Percentiles rank a stretch among this genome's conserved stretches.
Conservation (phyloP, 2,329 filamentous ascomycete genomes). For the Colletotrichum lini region DNA sequence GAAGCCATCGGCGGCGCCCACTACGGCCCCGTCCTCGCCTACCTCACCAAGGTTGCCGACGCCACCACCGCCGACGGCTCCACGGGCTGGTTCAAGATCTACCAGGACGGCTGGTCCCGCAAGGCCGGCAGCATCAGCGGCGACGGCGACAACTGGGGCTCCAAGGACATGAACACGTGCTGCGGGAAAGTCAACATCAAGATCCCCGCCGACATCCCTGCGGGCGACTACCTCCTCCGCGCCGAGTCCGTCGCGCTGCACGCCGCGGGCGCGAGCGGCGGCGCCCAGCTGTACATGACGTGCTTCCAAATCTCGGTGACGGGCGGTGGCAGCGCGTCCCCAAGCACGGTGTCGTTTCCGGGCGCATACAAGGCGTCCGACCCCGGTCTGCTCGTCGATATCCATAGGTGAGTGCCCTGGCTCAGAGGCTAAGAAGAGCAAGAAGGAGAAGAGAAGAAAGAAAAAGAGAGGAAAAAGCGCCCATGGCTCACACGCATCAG, state of each 20-base stretch:
- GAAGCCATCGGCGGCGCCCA: conserved; percentile 68
- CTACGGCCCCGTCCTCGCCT: conserved; percentile 64
- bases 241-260: conserved; percentile 70
- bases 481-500: background rate
- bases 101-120: conserved; percentile 54
- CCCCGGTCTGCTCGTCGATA: conserved; percentile 63
- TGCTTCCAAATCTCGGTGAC: conserved; percentile 48
- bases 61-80: conserved; percentile 60
- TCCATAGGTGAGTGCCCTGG: conserved; percentile 52
- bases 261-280: conserved; percentile 52
- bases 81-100: conserved; percentile 67
- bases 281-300: conserved; percentile 56
- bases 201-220: conserved; percentile 61
- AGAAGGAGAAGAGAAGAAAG: no score
- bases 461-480: no score
- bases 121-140: conserved; percentile 54
- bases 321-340: conserved; percentile 46
- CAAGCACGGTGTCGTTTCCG: conserved; percentile 44
- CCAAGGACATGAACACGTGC: conserved; percentile 41
- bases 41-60: conserved; percentile 64
- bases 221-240: conserved; percentile 68
- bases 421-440: no score
- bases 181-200: conserved; percentile 36
- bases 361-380: conserved; percentile 48
- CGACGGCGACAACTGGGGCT: conserved; percentile 38